A percentile compares a stretch with the other conserved stretches of the same genome.
phyloP scores from a whole-genome alignment of 805 yeast species.

The Suhomyces kilbournensis region DNA sequence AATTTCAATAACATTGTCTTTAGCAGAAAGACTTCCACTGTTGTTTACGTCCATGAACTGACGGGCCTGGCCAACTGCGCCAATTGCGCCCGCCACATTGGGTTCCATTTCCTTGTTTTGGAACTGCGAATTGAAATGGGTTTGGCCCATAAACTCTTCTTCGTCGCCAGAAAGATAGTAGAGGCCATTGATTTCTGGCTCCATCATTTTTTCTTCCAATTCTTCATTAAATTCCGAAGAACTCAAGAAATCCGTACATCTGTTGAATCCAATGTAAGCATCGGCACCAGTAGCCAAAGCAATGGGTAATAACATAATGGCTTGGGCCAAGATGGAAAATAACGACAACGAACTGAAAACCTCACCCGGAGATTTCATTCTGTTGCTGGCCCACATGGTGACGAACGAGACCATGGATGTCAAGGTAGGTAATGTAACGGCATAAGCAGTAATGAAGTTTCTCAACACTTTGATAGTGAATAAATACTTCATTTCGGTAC shows the following conservation, averaged over 20 bases:
- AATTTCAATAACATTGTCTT: slow-evolving; percentile 17
- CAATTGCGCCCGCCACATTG: not conserved
- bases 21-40: too few species aligned
- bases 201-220: slow-evolving; percentile 8
- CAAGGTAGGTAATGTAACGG: slow-evolving; percentile 42
- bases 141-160: slow-evolving; percentile 7
- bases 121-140: not conserved
- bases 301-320: slow-evolving; percentile 42
- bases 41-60: not conserved
- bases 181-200: not conserved
- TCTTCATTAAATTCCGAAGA: slow-evolving; percentile 15
- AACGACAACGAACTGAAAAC: slow-evolving; percentile 44
- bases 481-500: slow-evolving; percentile 37
- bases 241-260: slow-evolving; percentile 22
- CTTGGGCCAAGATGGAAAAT: slow-evolving; percentile 42
- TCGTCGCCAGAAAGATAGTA: not conserved
- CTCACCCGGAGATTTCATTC: slow-evolving; percentile 32
- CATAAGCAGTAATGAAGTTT: slow-evolving; percentile 42
- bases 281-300: slow-evolving; percentile 46
- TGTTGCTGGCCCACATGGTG: slow-evolving; percentile 45
- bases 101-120: not conserved
- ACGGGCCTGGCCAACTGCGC: not conserved
- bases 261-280: slow-evolving; percentile 38
- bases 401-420: slow-evolving; percentile 46
- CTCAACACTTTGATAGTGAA: slow-evolving; percentile 42